phyloP scores from a whole-genome alignment of 805 yeast genomes.

The Metschnikowia lochheadii region DNA sequence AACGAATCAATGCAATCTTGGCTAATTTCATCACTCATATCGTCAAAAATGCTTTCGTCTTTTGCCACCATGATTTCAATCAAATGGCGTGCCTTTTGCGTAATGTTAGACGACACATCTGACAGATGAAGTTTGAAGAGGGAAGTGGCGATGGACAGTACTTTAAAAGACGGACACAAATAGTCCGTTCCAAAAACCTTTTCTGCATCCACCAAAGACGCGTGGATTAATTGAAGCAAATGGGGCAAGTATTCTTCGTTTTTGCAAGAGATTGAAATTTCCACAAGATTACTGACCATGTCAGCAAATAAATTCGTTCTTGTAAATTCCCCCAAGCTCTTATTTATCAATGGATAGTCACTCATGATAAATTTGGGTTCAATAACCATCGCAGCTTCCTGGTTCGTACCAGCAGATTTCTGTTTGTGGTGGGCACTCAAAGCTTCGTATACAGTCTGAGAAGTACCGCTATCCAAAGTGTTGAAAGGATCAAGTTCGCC shows the following conservation, averaged over 20 bases:
- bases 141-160: slow-evolving; percentile 49
- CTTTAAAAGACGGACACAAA: slow-evolving; percentile 43
- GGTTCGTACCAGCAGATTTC: slow-evolving; percentile 29
- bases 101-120: slow-evolving; percentile 44
- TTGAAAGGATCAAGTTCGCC: slow-evolving; percentile 54
- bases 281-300: slow-evolving; percentile 53
- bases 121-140: slow-evolving; percentile 30
- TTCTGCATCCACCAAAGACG: slow-evolving; percentile 52
- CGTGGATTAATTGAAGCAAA: slow-evolving; percentile 67
- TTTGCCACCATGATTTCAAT: slow-evolving; percentile 48
- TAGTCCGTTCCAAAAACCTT: slow-evolving; percentile 35
- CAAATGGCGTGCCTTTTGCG: slow-evolving; percentile 38
- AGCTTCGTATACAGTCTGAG: slow-evolving; percentile 47
- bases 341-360: slow-evolving; percentile 29
- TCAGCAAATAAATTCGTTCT: slow-evolving; percentile 53
- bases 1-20: slow-evolving; percentile 47
- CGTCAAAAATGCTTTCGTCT: slow-evolving; percentile 47
- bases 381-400: slow-evolving; percentile 40
- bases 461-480: slow-evolving; percentile 37
- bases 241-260: slow-evolving; percentile 56
- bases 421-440: slow-evolving; percentile 23
- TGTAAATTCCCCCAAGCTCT: slow-evolving; percentile 45
- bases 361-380: slow-evolving; percentile 40
- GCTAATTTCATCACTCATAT: slow-evolving; percentile 56
- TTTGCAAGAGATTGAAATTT: slow-evolving; percentile 45